A percentile compares a stretch with the other conserved stretches of the same genome.
Evolutionary conservation across 2,329 filamentous ascomycete species (phyloP).

Genomic region (Metarhizium sp.): DNA sequence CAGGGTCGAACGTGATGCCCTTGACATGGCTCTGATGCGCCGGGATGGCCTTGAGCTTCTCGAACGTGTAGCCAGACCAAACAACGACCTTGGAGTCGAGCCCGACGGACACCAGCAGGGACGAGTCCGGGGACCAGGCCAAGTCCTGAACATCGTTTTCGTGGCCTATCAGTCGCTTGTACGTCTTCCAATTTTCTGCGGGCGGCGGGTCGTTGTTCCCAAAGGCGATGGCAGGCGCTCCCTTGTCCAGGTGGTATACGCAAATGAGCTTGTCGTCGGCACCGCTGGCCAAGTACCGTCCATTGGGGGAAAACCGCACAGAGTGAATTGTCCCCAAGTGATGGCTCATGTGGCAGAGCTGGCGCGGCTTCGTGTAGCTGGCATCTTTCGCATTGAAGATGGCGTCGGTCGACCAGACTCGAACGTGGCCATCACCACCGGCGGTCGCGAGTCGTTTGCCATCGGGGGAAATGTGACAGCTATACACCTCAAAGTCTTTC

Average conservation of each 20-base stretch:
- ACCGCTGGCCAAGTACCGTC: conserved; percentile 89
- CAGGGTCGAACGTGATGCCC: conserved; percentile 95
- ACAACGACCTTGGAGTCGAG: conserved; percentile 97
- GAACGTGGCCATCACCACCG: conserved; percentile 93
- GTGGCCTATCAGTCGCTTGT: conserved; percentile 86
- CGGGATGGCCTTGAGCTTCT: conserved; percentile 89
- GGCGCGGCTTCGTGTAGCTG: conserved; percentile 68
- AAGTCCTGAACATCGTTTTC: conserved; percentile 98
- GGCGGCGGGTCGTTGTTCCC: conserved; percentile 86
- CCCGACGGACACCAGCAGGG: conserved; percentile 89
- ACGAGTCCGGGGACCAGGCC: conserved; percentile 94
- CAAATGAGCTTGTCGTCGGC: conserved; percentile 99
- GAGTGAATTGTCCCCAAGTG: conserved; percentile 96
- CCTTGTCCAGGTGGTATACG: conserved; percentile 80
- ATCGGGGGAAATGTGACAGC: conserved; percentile 93
- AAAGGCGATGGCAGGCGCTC: conserved; percentile 67
- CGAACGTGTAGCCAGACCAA: conserved; percentile 96
- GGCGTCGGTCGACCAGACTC: conserved; percentile 94
- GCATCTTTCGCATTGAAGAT: conserved; percentile 72
- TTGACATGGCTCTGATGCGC: conserved; percentile 97
- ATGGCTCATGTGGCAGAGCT: conserved; percentile 96
- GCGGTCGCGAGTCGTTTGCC: conserved; percentile 86
- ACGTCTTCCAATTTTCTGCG: conserved; percentile 96
- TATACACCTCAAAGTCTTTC: conserved; percentile 98
- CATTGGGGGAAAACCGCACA: conserved; percentile 91